These are phyloP conservation scores for Mortierella sp. DNA, from an alignment of 371 early-diverging fungal species.

Conservation along the genomic window DNA sequence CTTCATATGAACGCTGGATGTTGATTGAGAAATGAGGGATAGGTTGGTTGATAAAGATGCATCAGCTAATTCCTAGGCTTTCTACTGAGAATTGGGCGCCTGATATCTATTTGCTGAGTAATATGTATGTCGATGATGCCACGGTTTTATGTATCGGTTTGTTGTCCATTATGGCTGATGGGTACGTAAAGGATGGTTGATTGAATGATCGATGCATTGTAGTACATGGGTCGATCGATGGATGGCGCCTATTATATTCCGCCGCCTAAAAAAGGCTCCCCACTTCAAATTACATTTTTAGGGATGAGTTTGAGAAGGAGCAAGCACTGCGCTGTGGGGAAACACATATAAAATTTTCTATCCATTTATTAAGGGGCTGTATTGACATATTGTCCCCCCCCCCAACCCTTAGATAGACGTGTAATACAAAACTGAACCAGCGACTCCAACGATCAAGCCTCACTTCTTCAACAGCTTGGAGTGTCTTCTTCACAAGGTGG, in stretches of 20 bases:
- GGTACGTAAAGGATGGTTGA: not conserved
- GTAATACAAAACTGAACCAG: no score
- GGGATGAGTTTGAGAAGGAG: constrained; percentile 56
- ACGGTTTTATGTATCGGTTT: not conserved
- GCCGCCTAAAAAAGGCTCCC: constrained; percentile 1
- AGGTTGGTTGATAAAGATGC: no score
- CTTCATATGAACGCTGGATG: no score
- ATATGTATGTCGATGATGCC: not conserved
- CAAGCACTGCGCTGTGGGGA: not conserved
- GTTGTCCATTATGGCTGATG: not conserved
- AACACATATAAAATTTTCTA: not conserved
- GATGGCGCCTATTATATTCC: constrained; percentile 12
- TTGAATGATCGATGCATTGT: constrained; percentile 9
- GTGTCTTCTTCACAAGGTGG: no score
- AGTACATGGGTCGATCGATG: constrained; percentile 17
- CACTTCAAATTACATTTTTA: constrained; percentile 39
- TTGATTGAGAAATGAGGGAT: no score
- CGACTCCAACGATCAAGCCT: no score
- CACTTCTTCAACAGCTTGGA: no score
- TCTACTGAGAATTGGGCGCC: no score
- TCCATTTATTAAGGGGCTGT: not conserved
- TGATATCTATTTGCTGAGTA: no score
- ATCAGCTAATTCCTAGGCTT: no score
- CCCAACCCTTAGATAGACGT: no score
- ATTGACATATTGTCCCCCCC: no score